Evolutionary conservation across 164 flowering plant genomes (phyloP).

Genomic region (Vitis labrusca): DNA sequence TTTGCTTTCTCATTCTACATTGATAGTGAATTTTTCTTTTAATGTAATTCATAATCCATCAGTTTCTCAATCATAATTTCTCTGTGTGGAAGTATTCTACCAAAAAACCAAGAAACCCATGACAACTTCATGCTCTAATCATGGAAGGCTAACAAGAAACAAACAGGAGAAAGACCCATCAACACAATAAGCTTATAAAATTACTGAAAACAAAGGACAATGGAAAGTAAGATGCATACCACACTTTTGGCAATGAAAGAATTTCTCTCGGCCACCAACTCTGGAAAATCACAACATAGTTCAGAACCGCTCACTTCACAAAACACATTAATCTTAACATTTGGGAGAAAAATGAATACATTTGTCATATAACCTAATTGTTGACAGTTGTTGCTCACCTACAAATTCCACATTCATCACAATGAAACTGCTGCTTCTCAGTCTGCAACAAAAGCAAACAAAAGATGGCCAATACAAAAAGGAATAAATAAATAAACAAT

Average conservation of each 20-base stretch:
- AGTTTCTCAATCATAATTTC: neutral
- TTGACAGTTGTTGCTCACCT: slow-evolving; percentile 26
- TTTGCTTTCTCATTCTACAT: too few species aligned
- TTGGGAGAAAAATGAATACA: neutral
- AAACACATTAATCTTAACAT: neutral
- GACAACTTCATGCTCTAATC: neutral
- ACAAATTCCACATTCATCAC: slow-evolving; percentile 51
- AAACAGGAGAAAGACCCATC: neutral
- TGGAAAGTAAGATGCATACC: slow-evolving; percentile 23
- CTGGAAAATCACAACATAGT: slow-evolving; percentile 18
- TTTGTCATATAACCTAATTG: neutral
- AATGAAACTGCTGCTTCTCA: slow-evolving; percentile 39
- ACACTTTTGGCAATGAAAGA: slow-evolving; percentile 42
- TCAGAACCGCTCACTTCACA: neutral
- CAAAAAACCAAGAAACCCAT: neutral
- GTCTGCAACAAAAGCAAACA: slow-evolving; percentile 20
- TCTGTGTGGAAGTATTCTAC: too few species aligned
- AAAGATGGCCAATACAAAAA: neutral
- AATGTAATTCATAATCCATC: neutral
- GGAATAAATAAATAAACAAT: neutral
- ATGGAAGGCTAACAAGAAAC: neutral
- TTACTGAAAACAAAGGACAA: neutral
- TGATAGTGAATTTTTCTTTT: too few species aligned
- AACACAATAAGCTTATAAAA: neutral
- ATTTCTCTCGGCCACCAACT: slow-evolving; percentile 47